Evolutionary conservation across 805 yeast species (phyloP).

Genomic region (Spathaspora hagerdaliae): DNA sequence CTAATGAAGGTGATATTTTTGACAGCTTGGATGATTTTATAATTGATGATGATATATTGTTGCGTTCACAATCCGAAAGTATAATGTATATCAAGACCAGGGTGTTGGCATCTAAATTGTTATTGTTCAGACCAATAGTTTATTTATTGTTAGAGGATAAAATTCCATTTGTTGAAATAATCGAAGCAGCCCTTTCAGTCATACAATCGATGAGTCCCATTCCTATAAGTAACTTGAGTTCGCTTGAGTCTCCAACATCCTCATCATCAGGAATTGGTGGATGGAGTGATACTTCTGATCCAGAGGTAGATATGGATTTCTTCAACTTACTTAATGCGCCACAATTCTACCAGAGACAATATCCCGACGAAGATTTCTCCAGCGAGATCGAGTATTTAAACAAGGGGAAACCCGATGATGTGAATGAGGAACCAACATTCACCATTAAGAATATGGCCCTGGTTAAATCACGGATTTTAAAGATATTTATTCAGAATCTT

Average conservation of each 20-base stretch:
- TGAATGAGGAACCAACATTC: slow-evolving; percentile 10
- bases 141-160: slow-evolving; percentile 29
- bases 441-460: slow-evolving; percentile 15
- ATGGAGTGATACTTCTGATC: slow-evolving; percentile 2
- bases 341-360: slow-evolving; percentile 20
- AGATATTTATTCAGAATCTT: slow-evolving; percentile 23
- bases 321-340: slow-evolving; percentile 22
- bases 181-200: slow-evolving; percentile 22
- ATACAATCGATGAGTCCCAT: slow-evolving; percentile 1
- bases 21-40: slow-evolving; percentile 30
- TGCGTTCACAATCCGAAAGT: slow-evolving; percentile 32
- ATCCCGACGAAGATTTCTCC: slow-evolving; percentile 30
- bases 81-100: slow-evolving; percentile 38
- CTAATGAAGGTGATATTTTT: slow-evolving; percentile 9
- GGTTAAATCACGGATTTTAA: slow-evolving; percentile 23
- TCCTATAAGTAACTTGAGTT: background rate
- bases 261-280: slow-evolving; percentile 5
- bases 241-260: slow-evolving; percentile 9
- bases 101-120: slow-evolving; percentile 27
- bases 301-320: slow-evolving; percentile 14
- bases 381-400: slow-evolving; percentile 16
- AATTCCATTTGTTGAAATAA: slow-evolving; percentile 21
- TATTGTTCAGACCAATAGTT: slow-evolving; percentile 30
- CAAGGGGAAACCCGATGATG: slow-evolving; percentile 1
- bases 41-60: slow-evolving; percentile 28